Evolutionary conservation across 495 filamentous ascomycete species (phyloP).

Genomic region (Saxophila tyrrhenica): DNA sequence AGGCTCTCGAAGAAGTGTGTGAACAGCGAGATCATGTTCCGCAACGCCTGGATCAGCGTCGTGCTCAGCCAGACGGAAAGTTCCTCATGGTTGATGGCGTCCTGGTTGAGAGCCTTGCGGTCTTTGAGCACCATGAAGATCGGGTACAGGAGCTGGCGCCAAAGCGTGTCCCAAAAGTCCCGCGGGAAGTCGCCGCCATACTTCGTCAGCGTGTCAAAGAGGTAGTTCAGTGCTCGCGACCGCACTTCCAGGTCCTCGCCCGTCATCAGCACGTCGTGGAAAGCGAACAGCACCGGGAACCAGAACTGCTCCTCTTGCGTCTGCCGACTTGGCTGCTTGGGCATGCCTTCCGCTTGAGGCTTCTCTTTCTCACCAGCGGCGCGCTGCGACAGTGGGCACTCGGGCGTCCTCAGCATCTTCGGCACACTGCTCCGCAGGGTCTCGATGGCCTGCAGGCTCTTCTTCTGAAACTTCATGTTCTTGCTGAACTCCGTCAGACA

Average conservation of each 20-base stretch:
- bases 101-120: conserved; percentile 46
- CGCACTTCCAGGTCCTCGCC: conserved; percentile 97
- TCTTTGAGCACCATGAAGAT: conserved; percentile 98
- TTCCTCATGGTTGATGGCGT: conserved; percentile 93
- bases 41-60: conserved; percentile 96
- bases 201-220: conserved; percentile 83
- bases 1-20: conserved; percentile 95
- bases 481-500: conserved; percentile 97
- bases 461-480: conserved; percentile 95
- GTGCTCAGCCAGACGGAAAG: conserved; percentile 98
- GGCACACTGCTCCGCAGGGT: conserved; percentile 80
- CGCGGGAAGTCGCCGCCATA: conserved; percentile 86
- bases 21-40: conserved; percentile 97
- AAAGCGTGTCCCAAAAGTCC: conserved; percentile 97
- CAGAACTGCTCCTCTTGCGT: conserved; percentile 94
- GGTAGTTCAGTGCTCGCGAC: conserved; percentile 81
- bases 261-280: conserved; percentile 98
- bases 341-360: conserved; percentile 35
- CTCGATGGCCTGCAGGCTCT: conserved; percentile 92
- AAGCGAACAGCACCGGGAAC: conserved; percentile 95
- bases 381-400: conserved; percentile 74
- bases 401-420: conserved; percentile 89
- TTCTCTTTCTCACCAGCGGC: conserved; percentile 27
- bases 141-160: conserved; percentile 89
- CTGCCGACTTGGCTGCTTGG: conserved; percentile 45